phyloP scores from a whole-genome alignment of 2,329 filamentous ascomycete species.

The Leptographium galeiforme region DNA sequence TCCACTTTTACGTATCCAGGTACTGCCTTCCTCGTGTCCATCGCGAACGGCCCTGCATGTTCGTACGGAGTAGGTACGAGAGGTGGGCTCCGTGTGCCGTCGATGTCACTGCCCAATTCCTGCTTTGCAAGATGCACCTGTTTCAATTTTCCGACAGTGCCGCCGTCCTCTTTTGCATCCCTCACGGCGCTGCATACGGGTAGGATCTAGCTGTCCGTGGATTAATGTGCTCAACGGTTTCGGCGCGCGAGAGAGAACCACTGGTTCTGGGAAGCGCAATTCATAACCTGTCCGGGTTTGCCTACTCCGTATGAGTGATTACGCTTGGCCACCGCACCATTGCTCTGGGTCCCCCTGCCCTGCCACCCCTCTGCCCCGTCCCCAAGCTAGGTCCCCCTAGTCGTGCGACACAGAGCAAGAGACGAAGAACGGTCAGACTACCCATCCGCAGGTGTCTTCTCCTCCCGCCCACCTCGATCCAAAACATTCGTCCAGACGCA shows the following conservation, averaged over 20 bases:
- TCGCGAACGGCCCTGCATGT: not conserved
- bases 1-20: not conserved
- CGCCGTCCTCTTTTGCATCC: not conserved
- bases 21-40: not conserved
- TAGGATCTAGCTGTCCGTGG: too few relatives aligned
- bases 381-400: not conserved
- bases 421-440: not conserved
- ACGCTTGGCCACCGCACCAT: not conserved
- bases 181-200: not conserved
- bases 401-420: not conserved
- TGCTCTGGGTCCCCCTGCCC: not conserved
- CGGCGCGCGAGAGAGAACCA: too few relatives aligned
- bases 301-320: too few relatives aligned
- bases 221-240: too few relatives aligned
- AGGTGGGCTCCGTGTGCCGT: too few relatives aligned
- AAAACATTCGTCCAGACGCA: conserved; percentile 3
- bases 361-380: not conserved
- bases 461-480: conserved; percentile 13
- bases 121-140: not conserved
- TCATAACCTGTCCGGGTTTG: not conserved
- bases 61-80: not conserved
- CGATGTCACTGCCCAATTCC: too few relatives aligned
- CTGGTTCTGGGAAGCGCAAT: not conserved
- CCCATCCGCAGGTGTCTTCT: conserved; percentile 8
- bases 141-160: not conserved